Evolutionary conservation across 768 basidiomycete species (phyloP).

Genomic region (Russula ochroleuca): DNA sequence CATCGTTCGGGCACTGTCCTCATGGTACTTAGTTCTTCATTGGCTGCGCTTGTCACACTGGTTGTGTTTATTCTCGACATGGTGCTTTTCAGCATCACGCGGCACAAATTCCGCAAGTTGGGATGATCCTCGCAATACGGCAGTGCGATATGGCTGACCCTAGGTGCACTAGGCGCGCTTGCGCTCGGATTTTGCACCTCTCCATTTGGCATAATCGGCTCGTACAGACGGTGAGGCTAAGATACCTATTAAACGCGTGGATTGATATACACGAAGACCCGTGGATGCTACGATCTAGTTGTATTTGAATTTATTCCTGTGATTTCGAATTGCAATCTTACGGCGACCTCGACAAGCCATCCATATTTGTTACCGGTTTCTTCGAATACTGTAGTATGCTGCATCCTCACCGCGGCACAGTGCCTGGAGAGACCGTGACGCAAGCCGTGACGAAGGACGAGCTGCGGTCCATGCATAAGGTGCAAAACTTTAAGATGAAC

Average conservation of each 20-base stretch:
- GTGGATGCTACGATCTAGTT: neutral
- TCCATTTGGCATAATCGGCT: constrained; percentile 61
- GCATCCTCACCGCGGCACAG: too few relatives aligned
- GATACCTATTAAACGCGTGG: constrained; percentile 27
- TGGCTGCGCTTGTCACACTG: constrained; percentile 64
- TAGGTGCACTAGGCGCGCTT: constrained; percentile 68
- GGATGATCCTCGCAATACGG: constrained; percentile 56
- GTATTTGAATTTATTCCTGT: neutral
- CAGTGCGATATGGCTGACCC: constrained; percentile 78
- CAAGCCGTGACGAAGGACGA: constrained; percentile 75
- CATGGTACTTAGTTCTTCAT: constrained; percentile 66
- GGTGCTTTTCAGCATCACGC: constrained; percentile 71
- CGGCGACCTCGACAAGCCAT: constrained; percentile 75
- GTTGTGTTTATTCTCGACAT: constrained; percentile 75
- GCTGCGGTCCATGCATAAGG: constrained; percentile 71
- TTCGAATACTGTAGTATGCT: too few relatives aligned
- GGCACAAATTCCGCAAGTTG: constrained; percentile 49
- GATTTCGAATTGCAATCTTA: constrained; percentile 72
- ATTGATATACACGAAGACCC: constrained; percentile 7
- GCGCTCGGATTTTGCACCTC: constrained; percentile 62
- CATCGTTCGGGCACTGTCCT: constrained; percentile 69
- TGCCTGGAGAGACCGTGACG: too few relatives aligned
- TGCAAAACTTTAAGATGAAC: constrained; percentile 75
- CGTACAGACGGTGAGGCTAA: constrained; percentile 45
- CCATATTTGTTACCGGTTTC: constrained; percentile 72